Conservation (phyloP, 306 rosid species). For the Quercus cerris region DNA sequence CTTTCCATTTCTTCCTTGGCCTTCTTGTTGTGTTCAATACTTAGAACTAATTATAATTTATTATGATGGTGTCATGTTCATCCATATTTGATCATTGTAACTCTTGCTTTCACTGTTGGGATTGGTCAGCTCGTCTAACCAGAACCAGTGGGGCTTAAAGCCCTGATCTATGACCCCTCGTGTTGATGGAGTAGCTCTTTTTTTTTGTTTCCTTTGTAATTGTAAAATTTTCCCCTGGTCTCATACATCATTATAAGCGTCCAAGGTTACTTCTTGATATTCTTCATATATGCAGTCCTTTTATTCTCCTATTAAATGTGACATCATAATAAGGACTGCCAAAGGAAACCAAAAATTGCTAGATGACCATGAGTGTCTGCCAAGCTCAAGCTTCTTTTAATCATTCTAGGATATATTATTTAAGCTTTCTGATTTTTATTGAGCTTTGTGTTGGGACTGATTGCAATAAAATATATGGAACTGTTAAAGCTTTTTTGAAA, state of each 20-base stretch:
- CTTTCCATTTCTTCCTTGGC: neutral
- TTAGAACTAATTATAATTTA: too few relatives aligned
- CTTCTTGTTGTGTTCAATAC: conserved; percentile 2
- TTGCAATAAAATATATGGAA: neutral
- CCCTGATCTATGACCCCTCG: neutral
- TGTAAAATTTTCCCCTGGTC: conserved; percentile 7
- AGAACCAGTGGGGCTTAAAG: neutral
- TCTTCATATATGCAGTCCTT: neutral
- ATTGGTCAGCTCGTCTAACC: conserved; percentile 7
- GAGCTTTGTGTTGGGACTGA: conserved; percentile 5
- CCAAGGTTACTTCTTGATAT: conserved; percentile 15
- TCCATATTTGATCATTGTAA: neutral
- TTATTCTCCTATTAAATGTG: neutral
- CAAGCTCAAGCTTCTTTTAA: neutral
- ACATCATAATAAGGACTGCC: neutral
- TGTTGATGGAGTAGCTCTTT: neutral
- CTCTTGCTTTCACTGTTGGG: conserved; percentile 6
- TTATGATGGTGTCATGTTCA: neutral
- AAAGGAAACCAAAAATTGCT: neutral
- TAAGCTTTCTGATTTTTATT: conserved; percentile 9
- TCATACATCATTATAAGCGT: conserved; percentile 25
- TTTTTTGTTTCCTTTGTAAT: conserved; percentile 7
- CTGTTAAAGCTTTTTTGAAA: neutral
- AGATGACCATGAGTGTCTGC: neutral
- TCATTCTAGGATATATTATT: neutral